Base-by-base conservation (phyloP, 2,329 filamentous ascomycete species). In the Sarocladium strictum region DNA sequence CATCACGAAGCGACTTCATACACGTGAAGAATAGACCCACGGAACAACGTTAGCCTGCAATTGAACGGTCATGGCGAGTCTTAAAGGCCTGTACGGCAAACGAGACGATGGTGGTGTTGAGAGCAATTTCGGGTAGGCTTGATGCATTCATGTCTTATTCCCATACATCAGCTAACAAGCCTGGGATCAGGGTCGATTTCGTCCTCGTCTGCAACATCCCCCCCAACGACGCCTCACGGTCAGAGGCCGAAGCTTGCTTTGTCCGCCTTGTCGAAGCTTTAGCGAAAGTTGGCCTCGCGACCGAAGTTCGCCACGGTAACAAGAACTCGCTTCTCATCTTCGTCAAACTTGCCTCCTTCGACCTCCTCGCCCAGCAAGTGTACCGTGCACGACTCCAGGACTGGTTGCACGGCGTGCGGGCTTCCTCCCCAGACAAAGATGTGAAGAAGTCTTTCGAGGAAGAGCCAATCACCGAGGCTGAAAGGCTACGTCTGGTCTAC, bases 351-450 rank as follows among this genome's bases (percentile, higher is more conserved):
- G 85, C 87, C 33, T 91, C 90, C 21, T 79, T 87, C 58, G 78
- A 84, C 62, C 83, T 91, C 59, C 78, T 99, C 57, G 82, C 81
- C 57, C 84, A 85, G 59, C 89, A 96, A 64, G 81, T 96, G 51
- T 95, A 96, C 70, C 84, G 90, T 60, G 89, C 89, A 55, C 84
- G 94, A 59, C 85, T 97, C 17, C 89, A 91, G 66, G 94, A 97
- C 72, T 99, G 92, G 90, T 83, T 97, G 32, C 87, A 94, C 67
- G 91, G 92, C 53, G 87, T 97, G 54, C 86, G 90, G 58, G 80
- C 88, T 51, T 81, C 83, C 19, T 85, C 90, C 33, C 93, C 93
- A 0, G 80, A 84, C 55, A 86, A 84, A 64, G 85, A 95, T 60
- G 83, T 90, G 17, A 73, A 80, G 49, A 76, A 83, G 56, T 81